Conservation (phyloP, 2,329 filamentous ascomycete species). For the Cryphonectria japonica region DNA sequence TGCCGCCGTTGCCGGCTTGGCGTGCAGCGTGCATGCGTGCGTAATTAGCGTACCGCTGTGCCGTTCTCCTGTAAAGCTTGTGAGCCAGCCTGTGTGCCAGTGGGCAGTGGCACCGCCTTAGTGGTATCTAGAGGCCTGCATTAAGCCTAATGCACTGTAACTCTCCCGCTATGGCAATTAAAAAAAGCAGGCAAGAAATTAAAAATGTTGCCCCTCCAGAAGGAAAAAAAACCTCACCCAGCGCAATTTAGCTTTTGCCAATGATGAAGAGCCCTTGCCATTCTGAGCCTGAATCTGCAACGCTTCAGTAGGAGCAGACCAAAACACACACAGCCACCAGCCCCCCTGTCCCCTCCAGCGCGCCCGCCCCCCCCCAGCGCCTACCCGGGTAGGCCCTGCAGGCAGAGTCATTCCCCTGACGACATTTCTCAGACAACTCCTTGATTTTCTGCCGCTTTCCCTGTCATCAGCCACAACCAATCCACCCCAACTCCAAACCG, state of each 20-base stretch:
- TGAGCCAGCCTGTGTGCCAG: neutral
- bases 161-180: neutral
- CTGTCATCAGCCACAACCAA: neutral
- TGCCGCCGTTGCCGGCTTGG: conserved; percentile 7
- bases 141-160: neutral
- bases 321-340: neutral
- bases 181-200: neutral
- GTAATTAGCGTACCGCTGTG: neutral
- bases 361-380: neutral
- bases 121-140: neutral
- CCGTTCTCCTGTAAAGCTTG: neutral
- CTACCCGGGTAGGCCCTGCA: neutral
- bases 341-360: neutral
- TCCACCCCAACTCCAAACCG: neutral
- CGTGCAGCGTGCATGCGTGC: neutral
- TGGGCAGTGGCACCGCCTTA: neutral
- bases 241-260: neutral
- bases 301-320: neutral
- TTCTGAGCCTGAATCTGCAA: neutral
- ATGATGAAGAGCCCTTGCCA: neutral
- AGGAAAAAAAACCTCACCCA: neutral
- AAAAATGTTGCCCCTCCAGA: too few species aligned
- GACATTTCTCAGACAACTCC: conserved; percentile 4
- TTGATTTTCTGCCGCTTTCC: conserved; percentile 5
- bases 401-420: neutral